Evolutionary conservation across 2,329 filamentous ascomycete genomes (phyloP).

Genomic region (Biscogniauxia mediterranea): DNA sequence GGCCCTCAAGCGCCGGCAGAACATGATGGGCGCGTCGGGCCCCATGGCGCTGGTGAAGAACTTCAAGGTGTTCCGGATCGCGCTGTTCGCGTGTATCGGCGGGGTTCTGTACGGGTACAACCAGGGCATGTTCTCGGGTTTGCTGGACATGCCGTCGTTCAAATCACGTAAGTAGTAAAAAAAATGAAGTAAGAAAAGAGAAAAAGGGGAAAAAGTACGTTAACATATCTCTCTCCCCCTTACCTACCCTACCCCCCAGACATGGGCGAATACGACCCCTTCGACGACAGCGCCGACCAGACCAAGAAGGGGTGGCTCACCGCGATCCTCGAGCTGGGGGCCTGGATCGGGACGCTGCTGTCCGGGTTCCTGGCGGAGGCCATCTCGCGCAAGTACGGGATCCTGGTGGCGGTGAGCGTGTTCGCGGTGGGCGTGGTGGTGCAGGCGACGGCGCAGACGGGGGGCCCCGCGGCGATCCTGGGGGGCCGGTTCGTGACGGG

Average conservation of each 20-base stretch:
- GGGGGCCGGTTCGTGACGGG: constrained; percentile 72
- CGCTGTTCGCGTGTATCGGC: constrained; percentile 61
- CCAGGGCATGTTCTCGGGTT: constrained; percentile 73
- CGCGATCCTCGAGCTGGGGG: constrained; percentile 72
- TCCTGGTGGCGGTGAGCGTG: constrained; percentile 62
- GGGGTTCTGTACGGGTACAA: constrained; percentile 70
- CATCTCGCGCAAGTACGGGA: constrained; percentile 66
- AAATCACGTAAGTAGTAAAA: constrained; percentile 43
- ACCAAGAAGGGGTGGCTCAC: constrained; percentile 60
- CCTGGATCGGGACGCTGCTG: constrained; percentile 71
- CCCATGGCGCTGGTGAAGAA: constrained; percentile 54
- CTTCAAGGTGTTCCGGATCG: constrained; percentile 58
- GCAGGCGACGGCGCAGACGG: constrained; percentile 59
- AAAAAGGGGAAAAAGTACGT: no score
- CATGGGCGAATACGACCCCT: constrained; percentile 53
- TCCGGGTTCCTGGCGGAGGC: constrained; percentile 71
- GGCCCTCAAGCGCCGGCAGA: constrained; percentile 40
- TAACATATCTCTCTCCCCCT: not conserved
- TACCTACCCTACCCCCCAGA: constrained; percentile 40
- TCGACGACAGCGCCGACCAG: constrained; percentile 43
- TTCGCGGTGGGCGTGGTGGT: constrained; percentile 71
- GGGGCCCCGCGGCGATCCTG: constrained; percentile 59
- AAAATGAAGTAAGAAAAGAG: no score
- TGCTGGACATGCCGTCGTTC: constrained; percentile 58
- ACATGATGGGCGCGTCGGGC: constrained; percentile 42